Conservation (phyloP, 495 filamentous ascomycete species). For the Penicillium verhagenii region DNA sequence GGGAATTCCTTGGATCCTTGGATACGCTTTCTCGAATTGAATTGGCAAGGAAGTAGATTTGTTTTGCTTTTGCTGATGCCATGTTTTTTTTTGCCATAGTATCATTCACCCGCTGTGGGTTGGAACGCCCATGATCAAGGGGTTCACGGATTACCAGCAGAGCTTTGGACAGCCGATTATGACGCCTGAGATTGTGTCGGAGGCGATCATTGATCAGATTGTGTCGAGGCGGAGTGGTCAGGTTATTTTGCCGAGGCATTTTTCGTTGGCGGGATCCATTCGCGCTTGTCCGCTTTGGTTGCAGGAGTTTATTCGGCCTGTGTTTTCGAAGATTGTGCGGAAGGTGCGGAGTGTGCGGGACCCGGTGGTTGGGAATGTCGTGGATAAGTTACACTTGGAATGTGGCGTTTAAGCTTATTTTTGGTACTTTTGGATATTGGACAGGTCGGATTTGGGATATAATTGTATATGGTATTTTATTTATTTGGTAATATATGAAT, state of each 20-base stretch:
- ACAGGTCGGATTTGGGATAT: too few species aligned
- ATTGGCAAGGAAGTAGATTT: too few species aligned
- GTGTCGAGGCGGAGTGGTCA: conserved; percentile 50
- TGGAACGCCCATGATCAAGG: conserved; percentile 54
- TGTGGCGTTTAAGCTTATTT: too few species aligned
- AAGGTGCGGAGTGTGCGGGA: conserved; percentile 1
- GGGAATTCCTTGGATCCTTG: too few species aligned
- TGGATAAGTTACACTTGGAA: too few species aligned
- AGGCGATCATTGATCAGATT: conserved; percentile 55
- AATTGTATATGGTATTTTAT: too few species aligned
- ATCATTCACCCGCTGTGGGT: conserved; percentile 47
- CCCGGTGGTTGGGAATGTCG: too few species aligned
- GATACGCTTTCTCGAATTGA: too few species aligned
- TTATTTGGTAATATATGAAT: too few species aligned
- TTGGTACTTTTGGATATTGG: too few species aligned
- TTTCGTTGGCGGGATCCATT: background rate
- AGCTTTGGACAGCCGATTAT: conserved; percentile 47
- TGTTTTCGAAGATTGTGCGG: conserved; percentile 7
- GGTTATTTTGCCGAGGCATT: conserved; percentile 12
- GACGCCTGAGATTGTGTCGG: conserved; percentile 55
- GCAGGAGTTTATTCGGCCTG: conserved; percentile 14
- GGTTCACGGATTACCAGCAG: conserved; percentile 53
- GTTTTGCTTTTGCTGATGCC: too few species aligned
- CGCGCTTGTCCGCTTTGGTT: conserved; percentile 12
- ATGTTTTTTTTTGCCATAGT: conserved; percentile 1